Evolutionary conservation across 2,329 filamentous ascomycete species (phyloP).

Genomic region (Trematosphaeria pertusa): DNA sequence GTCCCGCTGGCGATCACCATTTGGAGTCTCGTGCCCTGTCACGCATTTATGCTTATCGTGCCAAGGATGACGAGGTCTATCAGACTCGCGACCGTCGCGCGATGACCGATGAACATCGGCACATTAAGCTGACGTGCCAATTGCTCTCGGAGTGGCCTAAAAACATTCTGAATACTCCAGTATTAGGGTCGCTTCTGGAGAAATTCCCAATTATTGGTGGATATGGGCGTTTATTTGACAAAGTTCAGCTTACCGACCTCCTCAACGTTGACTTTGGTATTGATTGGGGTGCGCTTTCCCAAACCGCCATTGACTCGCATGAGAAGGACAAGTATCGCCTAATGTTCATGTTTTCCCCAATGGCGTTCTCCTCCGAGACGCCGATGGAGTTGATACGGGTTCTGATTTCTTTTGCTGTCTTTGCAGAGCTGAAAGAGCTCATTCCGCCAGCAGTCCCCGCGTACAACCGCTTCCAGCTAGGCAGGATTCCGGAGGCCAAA

Average conservation of each 20-base stretch:
- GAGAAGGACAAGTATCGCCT: conserved; percentile 42
- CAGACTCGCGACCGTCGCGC: conserved; percentile 18
- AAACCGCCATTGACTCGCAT: conserved; percentile 39
- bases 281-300: conserved; percentile 56
- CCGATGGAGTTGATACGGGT: conserved; percentile 53
- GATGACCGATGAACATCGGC: conserved; percentile 3
- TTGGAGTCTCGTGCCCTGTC: conserved; percentile 24
- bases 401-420: conserved; percentile 55
- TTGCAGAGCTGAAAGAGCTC: conserved; percentile 49
- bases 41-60: conserved; percentile 4
- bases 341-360: conserved; percentile 55
- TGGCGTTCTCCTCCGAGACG: conserved; percentile 51
- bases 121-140: conserved; percentile 19
- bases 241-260: conserved; percentile 48
- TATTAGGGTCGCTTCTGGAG: conserved; percentile 33
- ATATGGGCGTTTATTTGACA: conserved; percentile 41
- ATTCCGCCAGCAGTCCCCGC: conserved; percentile 43
- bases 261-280: conserved; percentile 46
- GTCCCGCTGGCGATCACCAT: conserved; percentile 15
- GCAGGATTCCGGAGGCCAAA: conserved; percentile 42
- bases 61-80: conserved; percentile 16
- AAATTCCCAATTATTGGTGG: conserved; percentile 49
- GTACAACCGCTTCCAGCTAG: conserved; percentile 43
- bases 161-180: conserved; percentile 8
- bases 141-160: conserved; percentile 19